Evolutionary conservation across 202 grass and related monocot species (phyloP).

Genomic region (Cymbopogon flexuosus): DNA sequence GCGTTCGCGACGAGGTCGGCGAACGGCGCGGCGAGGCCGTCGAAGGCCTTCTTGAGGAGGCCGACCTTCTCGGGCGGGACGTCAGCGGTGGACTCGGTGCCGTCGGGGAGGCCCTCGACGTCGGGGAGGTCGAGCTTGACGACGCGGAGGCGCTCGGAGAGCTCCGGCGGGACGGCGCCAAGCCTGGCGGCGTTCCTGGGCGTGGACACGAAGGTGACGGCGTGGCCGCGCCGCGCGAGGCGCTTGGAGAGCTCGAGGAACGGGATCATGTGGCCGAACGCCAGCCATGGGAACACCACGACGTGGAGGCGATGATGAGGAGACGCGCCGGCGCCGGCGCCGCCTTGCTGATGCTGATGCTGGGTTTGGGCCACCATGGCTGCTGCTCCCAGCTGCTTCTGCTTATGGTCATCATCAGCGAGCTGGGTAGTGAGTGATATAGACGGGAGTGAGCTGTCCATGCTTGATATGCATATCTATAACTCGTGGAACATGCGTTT

Average conservation of each 20-base stretch:
- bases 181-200: not conserved
- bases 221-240: not conserved
- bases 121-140: not conserved
- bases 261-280: too few relatives aligned
- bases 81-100: slow-evolving; percentile 42
- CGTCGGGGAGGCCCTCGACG: slow-evolving; percentile 1
- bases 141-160: slow-evolving; percentile 29
- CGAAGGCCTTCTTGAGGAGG: slow-evolving; percentile 33
- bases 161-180: not conserved
- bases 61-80: slow-evolving; percentile 34
- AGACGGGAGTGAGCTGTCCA: too few relatives aligned
- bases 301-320: not conserved
- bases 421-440: too few relatives aligned
- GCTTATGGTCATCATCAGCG: too few relatives aligned
- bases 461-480: not conserved
- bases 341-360: too few relatives aligned
- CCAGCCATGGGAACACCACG: not conserved
- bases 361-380: too few relatives aligned
- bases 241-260: too few relatives aligned
- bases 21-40: slow-evolving; percentile 31
- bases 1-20: not conserved
- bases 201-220: slow-evolving; percentile 8
- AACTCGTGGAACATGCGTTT: not conserved
- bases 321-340: too few relatives aligned
- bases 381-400: too few relatives aligned